phyloP scores from a whole-genome alignment of 2,329 filamentous ascomycete genomes.

The Didymella pomorum region DNA sequence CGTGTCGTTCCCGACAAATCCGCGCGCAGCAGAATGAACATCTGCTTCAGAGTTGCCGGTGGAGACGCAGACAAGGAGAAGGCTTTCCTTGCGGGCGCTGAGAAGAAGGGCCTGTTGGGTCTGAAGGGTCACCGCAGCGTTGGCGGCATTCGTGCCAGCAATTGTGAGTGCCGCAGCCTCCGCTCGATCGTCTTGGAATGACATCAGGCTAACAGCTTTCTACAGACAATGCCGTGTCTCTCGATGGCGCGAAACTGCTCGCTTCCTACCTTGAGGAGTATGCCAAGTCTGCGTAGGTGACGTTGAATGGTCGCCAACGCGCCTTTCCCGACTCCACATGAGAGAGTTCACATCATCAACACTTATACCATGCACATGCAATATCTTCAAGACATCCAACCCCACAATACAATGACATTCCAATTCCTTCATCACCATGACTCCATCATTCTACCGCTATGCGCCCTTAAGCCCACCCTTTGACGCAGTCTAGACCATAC shows the following conservation, averaged over 20 bases:
- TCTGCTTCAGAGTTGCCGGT: constrained; percentile 82
- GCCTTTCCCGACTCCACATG: not conserved
- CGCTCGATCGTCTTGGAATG: not conserved
- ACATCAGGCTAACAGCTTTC: constrained; percentile 17
- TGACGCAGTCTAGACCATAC: constrained; percentile 8
- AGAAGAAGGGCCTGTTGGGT: constrained; percentile 73
- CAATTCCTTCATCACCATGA: not conserved
- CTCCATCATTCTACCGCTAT: not conserved
- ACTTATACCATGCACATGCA: constrained; percentile 11
- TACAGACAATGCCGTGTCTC: constrained; percentile 76
- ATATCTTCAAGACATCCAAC: constrained; percentile 5
- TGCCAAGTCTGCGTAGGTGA: constrained; percentile 50
- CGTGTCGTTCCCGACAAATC: constrained; percentile 77
- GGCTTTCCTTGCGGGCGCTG: constrained; percentile 77
- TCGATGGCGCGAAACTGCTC: constrained; percentile 72
- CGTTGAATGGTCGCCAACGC: not conserved
- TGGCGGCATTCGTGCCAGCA: constrained; percentile 84
- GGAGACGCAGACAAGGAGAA: constrained; percentile 77
- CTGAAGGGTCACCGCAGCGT: constrained; percentile 90
- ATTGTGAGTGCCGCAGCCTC: constrained; percentile 60
- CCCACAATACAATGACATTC: constrained; percentile 1
- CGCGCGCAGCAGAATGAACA: constrained; percentile 89
- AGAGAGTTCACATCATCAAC: not conserved
- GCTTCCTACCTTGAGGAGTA: constrained; percentile 70
- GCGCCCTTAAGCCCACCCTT: not conserved